A percentile compares a stretch with the other conserved stretches of the same genome.
Evolutionary conservation across 495 filamentous ascomycete genomes (phyloP).

Genomic region (Neurospora sp.): DNA sequence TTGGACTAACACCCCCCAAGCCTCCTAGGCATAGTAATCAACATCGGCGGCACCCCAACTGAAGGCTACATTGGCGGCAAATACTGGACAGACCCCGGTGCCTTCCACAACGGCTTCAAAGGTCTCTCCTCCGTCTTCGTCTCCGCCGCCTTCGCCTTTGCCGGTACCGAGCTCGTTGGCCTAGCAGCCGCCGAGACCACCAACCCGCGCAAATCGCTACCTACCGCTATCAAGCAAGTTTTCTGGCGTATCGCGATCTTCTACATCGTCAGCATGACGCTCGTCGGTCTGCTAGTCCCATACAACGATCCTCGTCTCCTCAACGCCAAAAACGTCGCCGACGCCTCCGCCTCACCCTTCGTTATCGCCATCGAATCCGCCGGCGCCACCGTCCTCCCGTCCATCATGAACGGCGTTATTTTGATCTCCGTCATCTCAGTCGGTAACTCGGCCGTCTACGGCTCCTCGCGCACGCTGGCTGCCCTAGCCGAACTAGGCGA

Average conservation of each 20-base stretch:
- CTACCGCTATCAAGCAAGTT: slow-evolving; percentile 84
- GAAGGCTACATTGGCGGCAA: slow-evolving; percentile 74
- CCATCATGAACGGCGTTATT: slow-evolving; percentile 86
- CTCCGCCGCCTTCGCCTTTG: slow-evolving; percentile 84
- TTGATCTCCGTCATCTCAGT: slow-evolving; percentile 82
- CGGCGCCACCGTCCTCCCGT: slow-evolving; percentile 62
- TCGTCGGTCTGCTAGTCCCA: slow-evolving; percentile 68
- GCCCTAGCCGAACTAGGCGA: slow-evolving; percentile 80
- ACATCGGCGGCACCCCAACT: slow-evolving; percentile 66
- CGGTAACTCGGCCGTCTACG: slow-evolving; percentile 81
- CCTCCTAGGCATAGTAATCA: slow-evolving; percentile 69
- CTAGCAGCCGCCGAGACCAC: slow-evolving; percentile 82
- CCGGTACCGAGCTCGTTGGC: slow-evolving; percentile 86
- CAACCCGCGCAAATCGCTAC: slow-evolving; percentile 79
- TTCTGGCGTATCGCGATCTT: slow-evolving; percentile 93
- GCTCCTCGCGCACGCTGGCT: slow-evolving; percentile 76
- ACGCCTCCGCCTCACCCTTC: slow-evolving; percentile 74
- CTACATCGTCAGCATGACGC: slow-evolving; percentile 65
- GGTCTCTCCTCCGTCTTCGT: slow-evolving; percentile 90
- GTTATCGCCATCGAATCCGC: slow-evolving; percentile 80
- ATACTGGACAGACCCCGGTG: slow-evolving; percentile 75
- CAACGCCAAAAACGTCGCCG: slow-evolving; percentile 38
- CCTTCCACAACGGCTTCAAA: slow-evolving; percentile 90
- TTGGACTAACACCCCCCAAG: slow-evolving; percentile 22
- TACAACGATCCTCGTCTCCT: slow-evolving; percentile 56